Evolutionary conservation across 768 basidiomycete species (phyloP), one percentile per base, ranked within the genome.

Genomic region (Myochromella boudieri): DNA sequence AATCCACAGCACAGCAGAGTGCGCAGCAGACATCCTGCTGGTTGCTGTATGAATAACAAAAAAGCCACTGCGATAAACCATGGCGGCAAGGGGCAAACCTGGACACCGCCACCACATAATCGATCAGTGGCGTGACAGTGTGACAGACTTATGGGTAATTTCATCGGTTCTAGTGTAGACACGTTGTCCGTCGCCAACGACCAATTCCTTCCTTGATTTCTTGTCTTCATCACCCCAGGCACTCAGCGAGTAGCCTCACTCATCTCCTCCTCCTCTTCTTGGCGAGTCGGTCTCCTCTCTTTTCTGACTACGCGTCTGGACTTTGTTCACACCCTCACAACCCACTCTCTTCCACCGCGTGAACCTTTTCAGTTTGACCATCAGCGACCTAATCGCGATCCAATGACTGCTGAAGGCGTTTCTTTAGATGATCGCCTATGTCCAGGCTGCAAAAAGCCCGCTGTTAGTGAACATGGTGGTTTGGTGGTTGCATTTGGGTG

Each of bases 401-500:
- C 38, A 4, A 40, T 49, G 10, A 32, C 46, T 18, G 45, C 58
- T 21, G 69, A 69, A 20, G 44, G 58, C 22, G 38, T 62, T 18
- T 49, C 52, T 18, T 56, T 75, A 48, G 76, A 80, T 60, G 78
- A 88, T 60, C 80, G 80, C 53, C 56, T 80, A 3, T 92, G 90
- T 71, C 89, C 89, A 10, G 91, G 91, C 15, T 93, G 90, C 71
- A 87, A 85, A 63, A 72, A 72, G 47, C 85, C 89, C 2, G 89
- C 88, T 29, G 84, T 91, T 17, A 85, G 81, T 52, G 88, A 91
- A 59, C 74, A 80, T 56, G 91, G 87, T 42, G 90, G 90, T 22
- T 76, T 95, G 17, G 94, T 97, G 32, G 95, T 98, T 59, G 91
- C 93, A 31, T 97, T 97, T 62, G 95, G 95, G 93, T 95, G 60